A percentile compares a stretch with the other conserved stretches of the same genome.
These are phyloP conservation scores for Saussurea involucrata DNA, from an alignment of 129 eudicot species.

Conservation along the genomic window DNA sequence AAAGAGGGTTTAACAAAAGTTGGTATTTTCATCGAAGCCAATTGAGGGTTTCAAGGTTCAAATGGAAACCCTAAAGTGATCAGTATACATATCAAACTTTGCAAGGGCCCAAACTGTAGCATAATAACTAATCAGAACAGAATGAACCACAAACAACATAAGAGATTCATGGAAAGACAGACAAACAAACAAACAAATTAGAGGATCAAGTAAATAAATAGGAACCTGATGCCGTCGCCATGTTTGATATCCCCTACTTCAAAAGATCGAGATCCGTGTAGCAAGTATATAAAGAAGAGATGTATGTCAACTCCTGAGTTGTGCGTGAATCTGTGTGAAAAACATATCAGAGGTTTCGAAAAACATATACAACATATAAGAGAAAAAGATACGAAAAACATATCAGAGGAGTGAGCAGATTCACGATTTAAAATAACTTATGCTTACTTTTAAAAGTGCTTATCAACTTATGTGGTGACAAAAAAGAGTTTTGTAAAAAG, in stretches of 20 bases:
- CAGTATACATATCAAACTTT: neutral
- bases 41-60: neutral
- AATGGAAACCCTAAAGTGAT: neutral
- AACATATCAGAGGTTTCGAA: no score
- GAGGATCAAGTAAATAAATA: neutral
- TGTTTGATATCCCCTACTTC: neutral
- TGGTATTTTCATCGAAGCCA: neutral
- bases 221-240: conserved; percentile 1
- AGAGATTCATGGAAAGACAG: neutral
- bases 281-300: neutral
- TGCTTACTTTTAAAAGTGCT: no score
- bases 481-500: no score
- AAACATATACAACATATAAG: no score
- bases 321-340: neutral
- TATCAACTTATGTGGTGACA: no score
- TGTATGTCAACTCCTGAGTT: no score
- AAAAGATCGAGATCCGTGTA: neutral
- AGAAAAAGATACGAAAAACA: no score
- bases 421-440: no score
- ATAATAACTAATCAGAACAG: neutral
- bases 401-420: no score
- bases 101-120: neutral
- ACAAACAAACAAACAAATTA: neutral
- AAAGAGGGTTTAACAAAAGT: neutral
- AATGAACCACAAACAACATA: neutral